Conservation (phyloP, 1,284 basidiomycete species). For the Fomitiporia mediterranea region DNA sequence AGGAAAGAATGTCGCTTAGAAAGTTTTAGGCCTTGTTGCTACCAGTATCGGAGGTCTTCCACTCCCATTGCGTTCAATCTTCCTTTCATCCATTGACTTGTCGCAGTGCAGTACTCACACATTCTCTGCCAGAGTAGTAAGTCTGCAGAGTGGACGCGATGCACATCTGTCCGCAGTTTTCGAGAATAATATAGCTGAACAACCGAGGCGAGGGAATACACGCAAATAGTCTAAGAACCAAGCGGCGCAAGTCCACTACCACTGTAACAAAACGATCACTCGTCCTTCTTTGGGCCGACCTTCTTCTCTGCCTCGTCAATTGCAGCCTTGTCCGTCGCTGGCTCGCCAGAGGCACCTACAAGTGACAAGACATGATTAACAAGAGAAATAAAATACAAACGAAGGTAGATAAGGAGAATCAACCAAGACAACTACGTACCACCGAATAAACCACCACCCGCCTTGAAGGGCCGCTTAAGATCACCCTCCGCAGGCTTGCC, state of each 20-base stretch:
- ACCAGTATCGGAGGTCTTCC: too few species aligned
- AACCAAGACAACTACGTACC: conserved; percentile 36
- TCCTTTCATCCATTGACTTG: too few species aligned
- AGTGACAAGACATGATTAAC: conserved; percentile 5
- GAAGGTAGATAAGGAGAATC: conserved; percentile 2
- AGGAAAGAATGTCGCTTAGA: too few species aligned
- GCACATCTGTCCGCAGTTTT: not conserved
- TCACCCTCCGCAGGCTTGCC: conserved; percentile 80
- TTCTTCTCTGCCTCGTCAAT: conserved; percentile 87
- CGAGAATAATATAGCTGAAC: not conserved
- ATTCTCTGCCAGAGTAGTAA: too few species aligned
- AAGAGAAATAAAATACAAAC: conserved; percentile 8
- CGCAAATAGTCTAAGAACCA: not conserved
- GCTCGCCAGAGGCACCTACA: conserved; percentile 43
- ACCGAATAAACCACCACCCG: conserved; percentile 63
- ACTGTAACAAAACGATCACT: conserved; percentile 42
- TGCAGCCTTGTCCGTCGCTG: conserved; percentile 80
- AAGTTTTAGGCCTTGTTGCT: too few species aligned
- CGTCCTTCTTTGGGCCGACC: conserved; percentile 73
- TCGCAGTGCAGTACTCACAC: too few species aligned
- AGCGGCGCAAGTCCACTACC: too few species aligned
- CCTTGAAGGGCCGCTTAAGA: conserved; percentile 89
- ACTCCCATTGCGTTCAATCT: too few species aligned
- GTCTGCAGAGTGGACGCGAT: too few species aligned
- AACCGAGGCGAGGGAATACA: not conserved